These are phyloP conservation scores for Avena atlantica DNA, from an alignment of 176 grass and related monocot species.

Conservation along the genomic window DNA sequence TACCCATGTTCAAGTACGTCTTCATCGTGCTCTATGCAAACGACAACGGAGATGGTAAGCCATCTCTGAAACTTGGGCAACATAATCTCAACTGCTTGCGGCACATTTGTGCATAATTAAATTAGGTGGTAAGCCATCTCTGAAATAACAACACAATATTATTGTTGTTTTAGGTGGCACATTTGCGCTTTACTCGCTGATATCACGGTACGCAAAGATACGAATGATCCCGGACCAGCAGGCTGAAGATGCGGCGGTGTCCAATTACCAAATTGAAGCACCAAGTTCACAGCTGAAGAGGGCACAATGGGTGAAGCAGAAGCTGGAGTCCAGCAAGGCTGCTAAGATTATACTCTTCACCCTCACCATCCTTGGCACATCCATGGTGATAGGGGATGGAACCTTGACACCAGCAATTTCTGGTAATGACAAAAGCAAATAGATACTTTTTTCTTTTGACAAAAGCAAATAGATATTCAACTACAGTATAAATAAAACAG, in stretches of 20 bases:
- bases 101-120: too few relatives aligned
- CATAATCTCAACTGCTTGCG: too few relatives aligned
- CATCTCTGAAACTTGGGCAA: neutral
- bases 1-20: conserved; percentile 77
- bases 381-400: conserved; percentile 85
- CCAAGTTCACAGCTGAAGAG: conserved; percentile 47
- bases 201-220: conserved; percentile 70
- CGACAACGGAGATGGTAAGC: conserved; percentile 76
- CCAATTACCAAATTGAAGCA: conserved; percentile 54
- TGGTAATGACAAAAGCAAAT: conserved; percentile 34
- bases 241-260: conserved; percentile 61
- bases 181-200: conserved; percentile 74
- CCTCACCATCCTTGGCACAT: conserved; percentile 74
- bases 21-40: conserved; percentile 76
- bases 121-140: too few relatives aligned
- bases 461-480: neutral
- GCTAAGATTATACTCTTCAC: conserved; percentile 61
- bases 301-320: conserved; percentile 54
- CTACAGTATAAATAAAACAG: neutral
- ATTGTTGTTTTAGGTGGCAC: conserved; percentile 58
- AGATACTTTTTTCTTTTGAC: neutral
- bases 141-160: neutral
- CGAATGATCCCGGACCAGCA: conserved; percentile 72
- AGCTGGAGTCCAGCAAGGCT: conserved; percentile 51
- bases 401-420: conserved; percentile 74